Evolutionary conservation across 2,329 filamentous ascomycete genomes (phyloP), one percentile per base, ranked within the genome.

Genomic region (Aspergillus costaricaensis): DNA sequence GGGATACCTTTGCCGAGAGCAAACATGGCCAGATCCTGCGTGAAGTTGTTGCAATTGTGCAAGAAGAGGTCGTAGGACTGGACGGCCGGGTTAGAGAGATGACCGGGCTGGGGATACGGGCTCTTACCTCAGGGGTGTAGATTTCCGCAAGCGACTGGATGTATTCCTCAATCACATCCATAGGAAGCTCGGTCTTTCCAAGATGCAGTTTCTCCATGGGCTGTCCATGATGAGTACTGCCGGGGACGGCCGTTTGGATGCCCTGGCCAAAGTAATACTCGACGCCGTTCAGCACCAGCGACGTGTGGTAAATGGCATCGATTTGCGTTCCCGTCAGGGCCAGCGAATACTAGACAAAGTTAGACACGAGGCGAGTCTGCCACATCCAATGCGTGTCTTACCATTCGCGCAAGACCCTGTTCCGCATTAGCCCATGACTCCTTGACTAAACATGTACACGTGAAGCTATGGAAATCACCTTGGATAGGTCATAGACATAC

Each of bases 11-110:
- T 90, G 21, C 95, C 94, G 1, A 97, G 81, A 0, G 98, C 81
- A 65, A 98, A 98, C 76, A 91, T 95, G 64, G 91, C 82, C 66
- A 98, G 88, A 62, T 96, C 92, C 71, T 98, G 94, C 3, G 91
- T 91, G 76, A 98, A 99, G 76, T 97, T 97, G 79, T 98, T 99
- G 81, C 94, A 98, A 74, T 99, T 99, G 77, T 97, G 92, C 27
- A 85, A 68, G 80, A 91, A 96, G 5, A 97, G 80, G 72, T 97
- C 92, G 71, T 98, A 98, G 0, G 91, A 90, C 86, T 92, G 65
- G 8, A 25, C 8, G 55, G 51, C 67, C 60, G 64, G 58, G 62
- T 23, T 44, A 58, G n/a, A n/a, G 5, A 36, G 32, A 32, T 39
- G 50, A 21, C n/a, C 25, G 36, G 19, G 21, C 6, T 27, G 38